These are phyloP conservation scores for Chalciporus piperatus DNA, from an alignment of 768 basidiomycete species.

Conservation along the genomic window DNA sequence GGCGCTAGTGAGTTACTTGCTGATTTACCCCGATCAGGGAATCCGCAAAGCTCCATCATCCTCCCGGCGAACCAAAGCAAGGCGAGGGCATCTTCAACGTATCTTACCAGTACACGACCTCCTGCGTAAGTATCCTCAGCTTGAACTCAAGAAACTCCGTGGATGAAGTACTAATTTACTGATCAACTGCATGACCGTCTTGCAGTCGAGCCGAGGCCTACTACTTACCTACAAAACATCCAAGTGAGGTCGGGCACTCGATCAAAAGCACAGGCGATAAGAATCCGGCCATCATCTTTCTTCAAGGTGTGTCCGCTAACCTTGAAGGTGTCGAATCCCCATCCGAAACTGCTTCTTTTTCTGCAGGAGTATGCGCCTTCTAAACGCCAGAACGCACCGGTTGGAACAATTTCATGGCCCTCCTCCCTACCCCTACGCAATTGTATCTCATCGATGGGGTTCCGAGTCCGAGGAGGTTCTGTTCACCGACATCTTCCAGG, in stretches of 20 bases:
- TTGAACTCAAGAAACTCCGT: too few relatives aligned
- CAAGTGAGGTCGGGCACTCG: not conserved
- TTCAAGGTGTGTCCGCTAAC: not conserved
- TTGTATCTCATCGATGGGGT: slow-evolving; percentile 30
- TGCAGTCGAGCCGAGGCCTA: too few relatives aligned
- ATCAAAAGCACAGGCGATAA: not conserved
- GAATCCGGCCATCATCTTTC: not conserved
- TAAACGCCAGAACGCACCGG: slow-evolving; percentile 15
- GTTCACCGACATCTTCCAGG: slow-evolving; percentile 22
- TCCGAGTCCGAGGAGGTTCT: slow-evolving; percentile 19
- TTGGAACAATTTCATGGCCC: slow-evolving; percentile 12
- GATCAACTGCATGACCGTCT: too few relatives aligned
- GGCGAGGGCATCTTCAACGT: too few relatives aligned
- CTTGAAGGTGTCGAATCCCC: not conserved
- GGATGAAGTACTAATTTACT: too few relatives aligned
- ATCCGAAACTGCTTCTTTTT: not conserved
- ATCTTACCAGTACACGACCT: too few relatives aligned
- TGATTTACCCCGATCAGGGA: too few relatives aligned
- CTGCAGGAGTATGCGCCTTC: slow-evolving; percentile 21
- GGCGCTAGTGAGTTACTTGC: too few relatives aligned
- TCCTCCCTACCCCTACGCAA: slow-evolving; percentile 15
- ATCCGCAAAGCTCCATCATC: too few relatives aligned
- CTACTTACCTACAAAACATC: too few relatives aligned
- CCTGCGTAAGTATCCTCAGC: too few relatives aligned
- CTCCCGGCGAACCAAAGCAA: too few relatives aligned